Conservation (phyloP, 352 stramenopile species). For the Peronospora belbahrii region DNA sequence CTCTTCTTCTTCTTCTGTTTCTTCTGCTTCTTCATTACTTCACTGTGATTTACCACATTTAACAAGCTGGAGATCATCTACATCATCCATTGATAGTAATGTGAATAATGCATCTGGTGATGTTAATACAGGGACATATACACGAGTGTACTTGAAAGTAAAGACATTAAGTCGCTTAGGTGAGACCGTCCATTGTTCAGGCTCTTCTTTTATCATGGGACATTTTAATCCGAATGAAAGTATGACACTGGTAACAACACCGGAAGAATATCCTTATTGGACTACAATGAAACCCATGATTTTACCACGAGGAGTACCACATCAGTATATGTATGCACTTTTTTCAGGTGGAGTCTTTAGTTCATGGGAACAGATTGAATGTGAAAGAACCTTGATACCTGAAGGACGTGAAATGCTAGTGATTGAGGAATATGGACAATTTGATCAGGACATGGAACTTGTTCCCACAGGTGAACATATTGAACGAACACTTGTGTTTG, state of each 20-base stretch:
- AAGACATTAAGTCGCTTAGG: constrained; percentile 62
- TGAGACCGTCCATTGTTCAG: constrained; percentile 71
- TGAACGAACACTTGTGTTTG: constrained; percentile 59
- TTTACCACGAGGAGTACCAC: constrained; percentile 68
- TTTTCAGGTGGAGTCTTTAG: constrained; percentile 83
- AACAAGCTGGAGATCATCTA: constrained; percentile 27
- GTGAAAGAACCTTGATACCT: constrained; percentile 61
- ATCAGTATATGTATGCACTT: constrained; percentile 89
- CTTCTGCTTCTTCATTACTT: too few relatives aligned
- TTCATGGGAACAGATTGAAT: constrained; percentile 73
- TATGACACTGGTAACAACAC: constrained; percentile 93
- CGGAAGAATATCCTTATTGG: constrained; percentile 95
- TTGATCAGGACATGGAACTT: constrained; percentile 54
- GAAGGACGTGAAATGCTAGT: constrained; percentile 79
- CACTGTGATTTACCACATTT: constrained; percentile 28
- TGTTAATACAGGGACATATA: constrained; percentile 79
- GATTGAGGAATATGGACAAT: constrained; percentile 65
- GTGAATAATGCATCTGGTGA: constrained; percentile 39
- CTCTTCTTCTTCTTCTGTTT: too few relatives aligned
- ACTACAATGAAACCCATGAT: constrained; percentile 91
- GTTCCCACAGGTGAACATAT: constrained; percentile 44
- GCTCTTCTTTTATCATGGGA: constrained; percentile 79
- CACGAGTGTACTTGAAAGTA: constrained; percentile 65
- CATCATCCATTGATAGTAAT: constrained; percentile 27
- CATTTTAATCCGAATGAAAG: constrained; percentile 85